These are phyloP conservation scores for Lentinula raphanica DNA, from an alignment of 768 basidiomycete species.

Conservation along the genomic window DNA sequence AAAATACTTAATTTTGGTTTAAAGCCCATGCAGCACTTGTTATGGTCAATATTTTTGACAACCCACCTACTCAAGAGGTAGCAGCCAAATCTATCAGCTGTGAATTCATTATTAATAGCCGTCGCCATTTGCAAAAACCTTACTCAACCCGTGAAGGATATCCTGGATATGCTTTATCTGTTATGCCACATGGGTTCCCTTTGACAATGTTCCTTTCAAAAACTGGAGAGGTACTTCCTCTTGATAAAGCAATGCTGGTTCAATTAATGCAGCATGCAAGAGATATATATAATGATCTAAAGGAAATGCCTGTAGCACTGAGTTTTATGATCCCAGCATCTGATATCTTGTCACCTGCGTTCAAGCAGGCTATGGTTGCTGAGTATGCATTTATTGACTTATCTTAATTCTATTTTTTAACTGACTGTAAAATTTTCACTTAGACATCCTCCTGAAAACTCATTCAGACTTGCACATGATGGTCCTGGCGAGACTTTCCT, in stretches of 20 bases:
- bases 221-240: slow-evolving; percentile 1
- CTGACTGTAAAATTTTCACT: not conserved
- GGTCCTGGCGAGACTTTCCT: slow-evolving; percentile 15
- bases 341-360: slow-evolving; percentile 10
- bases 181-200: slow-evolving; percentile 12
- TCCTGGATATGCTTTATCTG: slow-evolving; percentile 18
- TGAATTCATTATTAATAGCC: slow-evolving; percentile 17
- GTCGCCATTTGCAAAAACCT: slow-evolving; percentile 12
- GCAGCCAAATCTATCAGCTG: slow-evolving; percentile 10
- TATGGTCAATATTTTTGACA: slow-evolving; percentile 14
- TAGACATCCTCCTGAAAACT: slow-evolving; percentile 12
- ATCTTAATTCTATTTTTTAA: not conserved
- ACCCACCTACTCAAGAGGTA: slow-evolving; percentile 12
- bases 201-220: slow-evolving; percentile 15
- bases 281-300: slow-evolving; percentile 11
- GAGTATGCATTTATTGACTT: slow-evolving; percentile 3
- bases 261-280: slow-evolving; percentile 7
- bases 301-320: slow-evolving; percentile 12
- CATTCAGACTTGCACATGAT: slow-evolving; percentile 18
- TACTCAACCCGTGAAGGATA: slow-evolving; percentile 13
- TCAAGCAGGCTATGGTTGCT: slow-evolving; percentile 4
- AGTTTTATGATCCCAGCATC: slow-evolving; percentile 11
- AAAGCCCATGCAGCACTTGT: slow-evolving; percentile 19
- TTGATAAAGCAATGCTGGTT: slow-evolving; percentile 7
- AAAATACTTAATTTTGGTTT: not conserved